These are phyloP conservation scores for Sophora flavescens DNA, from an alignment of 306 rosid species.

Conservation along the genomic window DNA sequence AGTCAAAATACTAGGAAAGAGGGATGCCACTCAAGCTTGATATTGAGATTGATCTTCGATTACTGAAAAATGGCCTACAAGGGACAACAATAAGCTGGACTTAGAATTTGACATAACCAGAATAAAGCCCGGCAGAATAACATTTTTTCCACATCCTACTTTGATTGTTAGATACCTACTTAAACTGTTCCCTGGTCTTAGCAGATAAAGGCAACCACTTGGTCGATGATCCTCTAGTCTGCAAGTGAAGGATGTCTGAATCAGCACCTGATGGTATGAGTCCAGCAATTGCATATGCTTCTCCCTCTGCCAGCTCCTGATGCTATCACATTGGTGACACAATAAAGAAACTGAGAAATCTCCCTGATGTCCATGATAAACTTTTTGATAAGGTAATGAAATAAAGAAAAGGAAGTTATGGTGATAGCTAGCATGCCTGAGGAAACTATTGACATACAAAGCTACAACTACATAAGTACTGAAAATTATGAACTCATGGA, in stretches of 20 bases:
- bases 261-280: slow-evolving; percentile 69
- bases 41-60: slow-evolving; percentile 62
- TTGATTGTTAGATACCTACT: slow-evolving; percentile 53
- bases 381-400: slow-evolving; percentile 5
- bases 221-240: slow-evolving; percentile 72
- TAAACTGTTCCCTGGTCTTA: slow-evolving; percentile 56
- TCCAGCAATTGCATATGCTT: slow-evolving; percentile 75
- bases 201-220: slow-evolving; percentile 80
- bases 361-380: slow-evolving; percentile 19
- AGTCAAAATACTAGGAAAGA: slow-evolving; percentile 65
- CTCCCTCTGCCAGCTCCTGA: slow-evolving; percentile 85
- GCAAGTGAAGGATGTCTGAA: slow-evolving; percentile 69
- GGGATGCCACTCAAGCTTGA: slow-evolving; percentile 76
- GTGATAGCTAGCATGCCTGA: background rate
- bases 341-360: slow-evolving; percentile 40
- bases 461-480: background rate
- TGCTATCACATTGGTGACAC: slow-evolving; percentile 59
- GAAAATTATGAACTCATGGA: slow-evolving; percentile 15
- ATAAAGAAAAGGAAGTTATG: slow-evolving; percentile 5
- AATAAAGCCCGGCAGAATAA: slow-evolving; percentile 1
- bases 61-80: slow-evolving; percentile 69
- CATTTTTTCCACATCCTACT: background rate
- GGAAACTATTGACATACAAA: background rate
- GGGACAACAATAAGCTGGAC: slow-evolving; percentile 37
- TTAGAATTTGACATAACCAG: slow-evolving; percentile 36